Evolutionary conservation across 2,329 filamentous ascomycete species (phyloP).

Genomic region (Diaporthe ilicicola): DNA sequence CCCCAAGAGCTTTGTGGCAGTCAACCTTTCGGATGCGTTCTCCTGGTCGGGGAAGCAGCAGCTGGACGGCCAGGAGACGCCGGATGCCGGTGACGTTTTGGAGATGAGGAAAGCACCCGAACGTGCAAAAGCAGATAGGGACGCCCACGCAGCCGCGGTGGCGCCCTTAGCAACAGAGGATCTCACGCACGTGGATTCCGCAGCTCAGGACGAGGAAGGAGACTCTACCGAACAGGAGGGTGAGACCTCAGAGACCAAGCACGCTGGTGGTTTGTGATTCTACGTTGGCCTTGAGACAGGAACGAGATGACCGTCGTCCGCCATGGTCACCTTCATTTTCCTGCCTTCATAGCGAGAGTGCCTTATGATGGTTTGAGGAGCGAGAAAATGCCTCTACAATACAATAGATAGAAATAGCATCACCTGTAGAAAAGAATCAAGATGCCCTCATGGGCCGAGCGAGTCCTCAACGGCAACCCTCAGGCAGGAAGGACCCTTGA

Average conservation of each 20-base stretch:
- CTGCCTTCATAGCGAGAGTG: background rate
- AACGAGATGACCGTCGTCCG: background rate
- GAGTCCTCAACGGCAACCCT: background rate
- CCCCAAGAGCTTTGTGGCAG: conserved; percentile 71
- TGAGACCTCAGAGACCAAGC: background rate
- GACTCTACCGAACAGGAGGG: conserved; percentile 1
- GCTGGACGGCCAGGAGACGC: conserved; percentile 44
- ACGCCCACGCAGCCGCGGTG: background rate
- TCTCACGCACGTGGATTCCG: conserved; percentile 17
- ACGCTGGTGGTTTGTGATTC: background rate
- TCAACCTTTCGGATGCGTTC: conserved; percentile 71
- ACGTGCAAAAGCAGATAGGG: conserved; percentile 10
- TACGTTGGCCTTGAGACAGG: background rate
- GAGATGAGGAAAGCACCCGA: conserved; percentile 52
- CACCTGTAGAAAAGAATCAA: conserved; percentile 17
- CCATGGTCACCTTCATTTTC: background rate
- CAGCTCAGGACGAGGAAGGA: conserved; percentile 23
- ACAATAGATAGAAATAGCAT: conserved; percentile 12
- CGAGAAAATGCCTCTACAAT: background rate
- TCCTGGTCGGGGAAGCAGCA: conserved; percentile 65
- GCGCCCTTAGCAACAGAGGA: conserved; percentile 24
- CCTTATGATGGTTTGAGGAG: background rate
- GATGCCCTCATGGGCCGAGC: background rate
- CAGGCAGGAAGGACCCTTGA: too few relatives aligned
- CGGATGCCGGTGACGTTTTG: conserved; percentile 40